These are phyloP conservation scores for Nakazawaea anatomiae DNA, from an alignment of 805 yeast species.

Conservation along the genomic window DNA sequence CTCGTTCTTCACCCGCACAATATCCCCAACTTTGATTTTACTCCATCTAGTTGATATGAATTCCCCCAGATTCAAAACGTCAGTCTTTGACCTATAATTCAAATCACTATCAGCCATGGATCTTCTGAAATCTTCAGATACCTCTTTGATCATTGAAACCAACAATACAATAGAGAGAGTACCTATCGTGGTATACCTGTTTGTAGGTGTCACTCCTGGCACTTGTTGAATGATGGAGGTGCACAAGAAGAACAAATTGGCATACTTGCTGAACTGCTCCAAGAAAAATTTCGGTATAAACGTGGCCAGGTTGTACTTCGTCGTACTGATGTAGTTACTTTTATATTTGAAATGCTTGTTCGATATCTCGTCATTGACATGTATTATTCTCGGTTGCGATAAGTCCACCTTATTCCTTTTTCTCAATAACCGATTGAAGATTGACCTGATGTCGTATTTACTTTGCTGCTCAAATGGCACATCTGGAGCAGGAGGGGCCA, in stretches of 20 bases:
- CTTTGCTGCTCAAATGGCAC: neutral
- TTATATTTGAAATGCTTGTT: slow-evolving; percentile 54
- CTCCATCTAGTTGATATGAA: slow-evolving; percentile 76
- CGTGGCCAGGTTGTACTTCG: slow-evolving; percentile 90
- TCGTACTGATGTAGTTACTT: slow-evolving; percentile 88
- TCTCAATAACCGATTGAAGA: slow-evolving; percentile 7
- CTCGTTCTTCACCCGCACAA: slow-evolving; percentile 77
- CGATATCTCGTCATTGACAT: slow-evolving; percentile 54
- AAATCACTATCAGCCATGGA: slow-evolving; percentile 83
- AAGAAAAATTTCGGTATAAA: slow-evolving; percentile 90
- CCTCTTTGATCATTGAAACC: slow-evolving; percentile 90
- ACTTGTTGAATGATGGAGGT: slow-evolving; percentile 95
- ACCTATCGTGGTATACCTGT: slow-evolving; percentile 91
- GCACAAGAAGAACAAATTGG: slow-evolving; percentile 87
- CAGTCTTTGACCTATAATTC: slow-evolving; percentile 64
- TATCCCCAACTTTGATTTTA: slow-evolving; percentile 85
- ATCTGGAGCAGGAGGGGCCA: slow-evolving; percentile 9
- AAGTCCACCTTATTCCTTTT: slow-evolving; percentile 15
- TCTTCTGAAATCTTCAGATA: slow-evolving; percentile 86
- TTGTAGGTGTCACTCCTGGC: slow-evolving; percentile 94
- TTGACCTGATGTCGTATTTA: slow-evolving; percentile 11
- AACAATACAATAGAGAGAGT: slow-evolving; percentile 78
- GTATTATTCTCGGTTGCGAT: slow-evolving; percentile 50
- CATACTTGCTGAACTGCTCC: slow-evolving; percentile 96
- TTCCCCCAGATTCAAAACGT: slow-evolving; percentile 55